Conservation (phyloP, 208 protist species). For the Leishmania amazonensis region DNA sequence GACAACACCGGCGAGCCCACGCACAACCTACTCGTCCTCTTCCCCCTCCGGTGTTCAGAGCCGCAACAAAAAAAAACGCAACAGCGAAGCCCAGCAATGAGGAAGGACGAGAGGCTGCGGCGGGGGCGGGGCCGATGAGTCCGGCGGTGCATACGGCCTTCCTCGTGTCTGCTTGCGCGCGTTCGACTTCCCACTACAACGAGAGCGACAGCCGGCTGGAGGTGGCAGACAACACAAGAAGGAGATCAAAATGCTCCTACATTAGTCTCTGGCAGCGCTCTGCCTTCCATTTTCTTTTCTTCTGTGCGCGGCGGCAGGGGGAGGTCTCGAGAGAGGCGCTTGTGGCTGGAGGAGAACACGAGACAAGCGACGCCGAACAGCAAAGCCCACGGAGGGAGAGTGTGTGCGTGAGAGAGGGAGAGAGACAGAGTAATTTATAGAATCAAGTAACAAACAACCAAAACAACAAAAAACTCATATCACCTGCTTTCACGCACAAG, state of each 20-base stretch:
- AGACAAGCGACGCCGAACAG: not conserved
- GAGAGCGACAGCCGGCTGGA: not conserved
- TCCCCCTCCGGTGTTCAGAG: not conserved
- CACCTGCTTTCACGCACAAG: not conserved
- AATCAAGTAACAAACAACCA: not conserved
- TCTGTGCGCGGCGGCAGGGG: not conserved
- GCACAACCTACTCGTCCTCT: not conserved
- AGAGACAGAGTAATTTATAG: not conserved
- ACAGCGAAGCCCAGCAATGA: not conserved
- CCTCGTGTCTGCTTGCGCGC: not conserved
- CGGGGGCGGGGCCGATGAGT: not conserved
- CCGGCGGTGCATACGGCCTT: not conserved
- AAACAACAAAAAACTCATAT: not conserved
- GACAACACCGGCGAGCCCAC: not conserved
- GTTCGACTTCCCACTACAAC: not conserved
- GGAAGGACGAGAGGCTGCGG: not conserved
- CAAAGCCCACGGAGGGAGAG: not conserved
- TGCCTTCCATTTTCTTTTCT: not conserved
- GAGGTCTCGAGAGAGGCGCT: not conserved
- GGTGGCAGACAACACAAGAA: not conserved
- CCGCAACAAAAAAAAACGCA: too few species aligned
- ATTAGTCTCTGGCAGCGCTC: not conserved
- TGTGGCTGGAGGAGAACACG: not conserved
- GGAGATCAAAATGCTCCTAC: not conserved
- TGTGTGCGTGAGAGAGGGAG: not conserved